phyloP scores from a whole-genome alignment of 1,139 yeast species.

The Dujonia santamariae region DNA sequence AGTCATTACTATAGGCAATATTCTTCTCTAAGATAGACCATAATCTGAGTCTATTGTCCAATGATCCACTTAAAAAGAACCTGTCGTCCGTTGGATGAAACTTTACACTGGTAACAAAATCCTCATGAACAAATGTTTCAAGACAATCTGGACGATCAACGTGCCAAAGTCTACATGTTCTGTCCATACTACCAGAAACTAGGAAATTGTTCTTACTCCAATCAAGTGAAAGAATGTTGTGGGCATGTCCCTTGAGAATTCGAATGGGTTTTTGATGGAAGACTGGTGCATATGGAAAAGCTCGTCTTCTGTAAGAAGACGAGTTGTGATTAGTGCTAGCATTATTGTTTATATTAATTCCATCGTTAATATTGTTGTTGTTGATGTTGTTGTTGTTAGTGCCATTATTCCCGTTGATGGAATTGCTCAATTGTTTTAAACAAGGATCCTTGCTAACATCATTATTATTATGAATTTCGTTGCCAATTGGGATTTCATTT shows the following conservation, averaged over 20 bases:
- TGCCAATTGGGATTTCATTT: too few relatives aligned
- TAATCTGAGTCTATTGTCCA: slow-evolving; percentile 73
- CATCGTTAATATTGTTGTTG: too few relatives aligned
- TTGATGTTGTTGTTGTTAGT: too few relatives aligned
- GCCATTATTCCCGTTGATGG: too few relatives aligned
- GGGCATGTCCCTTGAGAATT: slow-evolving; percentile 64
- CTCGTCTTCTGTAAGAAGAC: too few relatives aligned
- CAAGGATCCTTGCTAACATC: too few relatives aligned
- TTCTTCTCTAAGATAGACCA: slow-evolving; percentile 76
- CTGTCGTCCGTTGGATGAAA: slow-evolving; percentile 89
- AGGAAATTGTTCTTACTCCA: slow-evolving; percentile 90
- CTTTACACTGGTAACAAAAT: slow-evolving; percentile 77
- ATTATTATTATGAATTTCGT: too few relatives aligned
- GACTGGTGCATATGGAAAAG: slow-evolving; percentile 64
- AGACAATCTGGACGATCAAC: slow-evolving; percentile 63
- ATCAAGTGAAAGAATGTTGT: slow-evolving; percentile 68
- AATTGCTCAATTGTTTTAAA: too few relatives aligned
- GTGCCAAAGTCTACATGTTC: slow-evolving; percentile 84
- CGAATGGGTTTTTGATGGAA: slow-evolving; percentile 69
- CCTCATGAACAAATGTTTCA: slow-evolving; percentile 67
- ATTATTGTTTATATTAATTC: too few relatives aligned
- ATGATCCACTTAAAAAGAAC: slow-evolving; percentile 79
- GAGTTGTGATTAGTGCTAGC: too few relatives aligned
- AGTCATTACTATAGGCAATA: slow-evolving; percentile 30
- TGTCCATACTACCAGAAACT: slow-evolving; percentile 81